phyloP scores from a whole-genome alignment of 2,329 filamentous ascomycete genomes.

The Xylariaceae sp. region DNA sequence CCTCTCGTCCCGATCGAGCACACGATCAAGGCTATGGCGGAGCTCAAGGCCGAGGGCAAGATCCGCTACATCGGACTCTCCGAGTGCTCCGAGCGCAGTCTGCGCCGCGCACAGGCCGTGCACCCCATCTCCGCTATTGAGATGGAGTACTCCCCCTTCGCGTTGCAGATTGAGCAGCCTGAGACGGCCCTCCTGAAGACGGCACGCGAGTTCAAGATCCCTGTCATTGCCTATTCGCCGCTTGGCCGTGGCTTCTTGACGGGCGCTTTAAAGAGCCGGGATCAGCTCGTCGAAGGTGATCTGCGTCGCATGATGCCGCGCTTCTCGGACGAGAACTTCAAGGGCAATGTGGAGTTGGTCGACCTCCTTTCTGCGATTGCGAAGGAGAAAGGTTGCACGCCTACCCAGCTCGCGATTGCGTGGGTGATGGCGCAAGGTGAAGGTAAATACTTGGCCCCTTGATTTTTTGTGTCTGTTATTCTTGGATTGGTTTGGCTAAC shows the following conservation, averaged over 20 bases:
- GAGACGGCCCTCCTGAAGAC: conserved; percentile 45
- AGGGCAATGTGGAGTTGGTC: conserved; percentile 39
- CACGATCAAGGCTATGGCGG: conserved; percentile 43
- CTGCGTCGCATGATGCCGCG: conserved; percentile 36
- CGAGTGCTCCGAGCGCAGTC: conserved; percentile 42
- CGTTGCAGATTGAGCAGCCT: conserved; percentile 52
- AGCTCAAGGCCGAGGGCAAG: conserved; percentile 46
- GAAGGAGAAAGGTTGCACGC: conserved; percentile 36
- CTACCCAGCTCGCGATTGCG: conserved; percentile 48
- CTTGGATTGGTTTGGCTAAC: conserved; percentile 41
- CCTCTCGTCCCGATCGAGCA: conserved; percentile 40
- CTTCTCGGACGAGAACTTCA: conserved; percentile 45
- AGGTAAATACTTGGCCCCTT: conserved; percentile 19
- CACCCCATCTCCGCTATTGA: conserved; percentile 46
- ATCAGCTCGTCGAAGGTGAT: conserved; percentile 41
- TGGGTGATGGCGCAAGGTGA: conserved; percentile 48
- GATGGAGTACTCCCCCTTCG: conserved; percentile 49
- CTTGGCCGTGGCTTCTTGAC: conserved; percentile 51
- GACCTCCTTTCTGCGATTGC: conserved; percentile 27
- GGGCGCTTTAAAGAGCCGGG: conserved; percentile 39
- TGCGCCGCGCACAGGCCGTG: conserved; percentile 45
- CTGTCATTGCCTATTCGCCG: conserved; percentile 50
- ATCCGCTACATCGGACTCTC: conserved; percentile 47
- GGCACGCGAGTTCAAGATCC: conserved; percentile 48
- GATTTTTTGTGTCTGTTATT: background rate